A percentile compares a stretch with the other conserved stretches of the same genome.
These are phyloP conservation scores for Pleurotus citrinopileatus DNA, from an alignment of 768 basidiomycete species.

Conservation along the genomic window DNA sequence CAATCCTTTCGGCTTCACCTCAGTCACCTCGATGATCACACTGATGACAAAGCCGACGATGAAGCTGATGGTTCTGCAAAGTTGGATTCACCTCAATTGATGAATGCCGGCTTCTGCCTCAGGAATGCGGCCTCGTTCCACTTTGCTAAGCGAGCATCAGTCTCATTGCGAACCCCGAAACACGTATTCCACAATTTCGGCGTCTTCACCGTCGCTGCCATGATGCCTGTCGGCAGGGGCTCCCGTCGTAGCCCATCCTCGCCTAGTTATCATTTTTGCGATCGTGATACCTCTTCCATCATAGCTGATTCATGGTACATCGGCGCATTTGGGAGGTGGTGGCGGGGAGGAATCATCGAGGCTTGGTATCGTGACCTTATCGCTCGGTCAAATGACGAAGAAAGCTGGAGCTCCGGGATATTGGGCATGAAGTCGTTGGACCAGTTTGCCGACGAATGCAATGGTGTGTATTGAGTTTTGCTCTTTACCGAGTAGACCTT, in stretches of 20 bases:
- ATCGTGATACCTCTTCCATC: slow-evolving; percentile 40
- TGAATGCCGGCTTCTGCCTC: not conserved
- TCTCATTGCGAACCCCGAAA: slow-evolving; percentile 89
- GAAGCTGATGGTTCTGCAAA: slow-evolving; percentile 16
- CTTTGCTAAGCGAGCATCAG: slow-evolving; percentile 90
- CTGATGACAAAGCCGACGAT: slow-evolving; percentile 52
- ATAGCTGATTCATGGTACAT: slow-evolving; percentile 85
- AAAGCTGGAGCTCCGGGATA: slow-evolving; percentile 77
- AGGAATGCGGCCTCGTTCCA: slow-evolving; percentile 52
- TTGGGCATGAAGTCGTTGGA: slow-evolving; percentile 74
- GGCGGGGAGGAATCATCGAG: slow-evolving; percentile 78
- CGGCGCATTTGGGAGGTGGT: slow-evolving; percentile 91
- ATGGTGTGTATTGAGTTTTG: slow-evolving; percentile 42
- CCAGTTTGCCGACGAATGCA: slow-evolving; percentile 55
- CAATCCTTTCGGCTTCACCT: slow-evolving; percentile 95
- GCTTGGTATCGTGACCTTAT: slow-evolving; percentile 76
- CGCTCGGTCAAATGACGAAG: slow-evolving; percentile 60
- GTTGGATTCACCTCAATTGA: not conserved
- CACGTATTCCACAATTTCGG: slow-evolving; percentile 85
- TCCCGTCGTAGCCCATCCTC: slow-evolving; percentile 23
- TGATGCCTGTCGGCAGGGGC: slow-evolving; percentile 52
- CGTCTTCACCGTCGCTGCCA: slow-evolving; percentile 82
- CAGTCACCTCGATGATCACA: slow-evolving; percentile 72
- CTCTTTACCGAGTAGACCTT: not conserved
- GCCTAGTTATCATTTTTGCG: slow-evolving; percentile 24